Percentiles rank a stretch among this genome's conserved stretches.
These are phyloP conservation scores for Kodamaea lidongshanica DNA, from an alignment of 805 yeast species.

Conservation along the genomic window DNA sequence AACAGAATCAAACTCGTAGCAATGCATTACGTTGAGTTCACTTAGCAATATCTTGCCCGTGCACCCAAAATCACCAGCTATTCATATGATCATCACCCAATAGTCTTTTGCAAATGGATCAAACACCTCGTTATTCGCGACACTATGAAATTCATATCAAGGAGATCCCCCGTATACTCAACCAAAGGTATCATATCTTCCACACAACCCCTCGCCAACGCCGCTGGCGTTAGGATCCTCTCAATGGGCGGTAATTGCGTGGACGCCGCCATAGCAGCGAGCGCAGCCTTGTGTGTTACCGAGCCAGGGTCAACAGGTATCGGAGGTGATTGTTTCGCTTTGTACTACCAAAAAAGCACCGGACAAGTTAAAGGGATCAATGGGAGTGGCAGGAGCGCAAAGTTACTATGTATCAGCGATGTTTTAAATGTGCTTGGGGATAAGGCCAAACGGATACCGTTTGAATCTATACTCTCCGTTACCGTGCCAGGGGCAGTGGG, in stretches of 20 bases:
- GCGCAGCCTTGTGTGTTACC: constrained; percentile 49
- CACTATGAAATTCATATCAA: constrained; percentile 37
- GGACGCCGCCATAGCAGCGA: constrained; percentile 57
- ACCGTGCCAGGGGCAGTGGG: constrained; percentile 79
- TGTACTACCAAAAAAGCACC: constrained; percentile 43
- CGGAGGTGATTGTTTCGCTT: constrained; percentile 63
- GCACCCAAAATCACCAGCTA: too few species aligned
- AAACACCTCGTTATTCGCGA: too few species aligned
- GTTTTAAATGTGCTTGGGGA: constrained; percentile 39
- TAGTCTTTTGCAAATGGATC: too few species aligned
- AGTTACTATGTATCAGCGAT: constrained; percentile 41
- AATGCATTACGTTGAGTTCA: too few species aligned
- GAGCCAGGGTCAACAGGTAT: constrained; percentile 61
- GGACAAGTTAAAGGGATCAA: constrained; percentile 59
- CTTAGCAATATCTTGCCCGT: too few species aligned
- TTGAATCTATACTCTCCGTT: constrained; percentile 49
- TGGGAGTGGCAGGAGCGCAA: constrained; percentile 71
- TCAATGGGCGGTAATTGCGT: constrained; percentile 70
- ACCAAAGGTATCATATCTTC: constrained; percentile 68
- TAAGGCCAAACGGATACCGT: constrained; percentile 44
- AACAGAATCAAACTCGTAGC: too few species aligned
- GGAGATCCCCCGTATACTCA: constrained; percentile 72
- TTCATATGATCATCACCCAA: too few species aligned
- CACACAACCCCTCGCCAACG: constrained; percentile 70
- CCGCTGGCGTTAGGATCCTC: constrained; percentile 63